Evolutionary conservation across 345 rosid species (phyloP).

Genomic region (Triadica sebifera): DNA sequence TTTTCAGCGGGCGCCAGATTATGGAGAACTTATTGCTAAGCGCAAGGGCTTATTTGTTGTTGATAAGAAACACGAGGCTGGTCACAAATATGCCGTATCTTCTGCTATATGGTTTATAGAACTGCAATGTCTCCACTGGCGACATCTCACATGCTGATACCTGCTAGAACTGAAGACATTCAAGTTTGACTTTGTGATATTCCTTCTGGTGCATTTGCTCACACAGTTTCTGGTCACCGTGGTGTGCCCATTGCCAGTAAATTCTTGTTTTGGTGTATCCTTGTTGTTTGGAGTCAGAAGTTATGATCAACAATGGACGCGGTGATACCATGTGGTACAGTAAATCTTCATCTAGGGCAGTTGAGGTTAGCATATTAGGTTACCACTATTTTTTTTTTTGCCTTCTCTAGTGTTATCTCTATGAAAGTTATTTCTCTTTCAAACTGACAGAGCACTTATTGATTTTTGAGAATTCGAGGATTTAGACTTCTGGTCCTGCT

Average conservation of each 20-base stretch:
- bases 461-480: neutral
- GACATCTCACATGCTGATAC: constrained; percentile 80
- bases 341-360: neutral
- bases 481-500: neutral
- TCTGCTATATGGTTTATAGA: constrained; percentile 86
- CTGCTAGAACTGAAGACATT: constrained; percentile 91
- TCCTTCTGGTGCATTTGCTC: constrained; percentile 85
- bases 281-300: neutral
- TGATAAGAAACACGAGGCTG: constrained; percentile 73
- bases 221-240: constrained; percentile 93
- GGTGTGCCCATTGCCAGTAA: constrained; percentile 43
- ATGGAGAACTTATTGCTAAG: constrained; percentile 64
- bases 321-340: neutral
- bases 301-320: neutral
- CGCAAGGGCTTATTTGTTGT: constrained; percentile 63
- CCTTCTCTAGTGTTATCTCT: neutral
- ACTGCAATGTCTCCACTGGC: constrained; percentile 91
- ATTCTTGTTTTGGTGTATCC: neutral
- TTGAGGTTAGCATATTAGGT: neutral
- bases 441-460: neutral
- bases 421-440: neutral
- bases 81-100: constrained; percentile 73
- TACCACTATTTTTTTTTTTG: neutral
- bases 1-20: constrained; percentile 57
- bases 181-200: constrained; percentile 96